A percentile compares a stretch with the other conserved stretches of the same genome.
These are phyloP conservation scores for Boletus pseudo-olivaceus DNA, from an alignment of 768 basidiomycete genomes.

Conservation along the genomic window DNA sequence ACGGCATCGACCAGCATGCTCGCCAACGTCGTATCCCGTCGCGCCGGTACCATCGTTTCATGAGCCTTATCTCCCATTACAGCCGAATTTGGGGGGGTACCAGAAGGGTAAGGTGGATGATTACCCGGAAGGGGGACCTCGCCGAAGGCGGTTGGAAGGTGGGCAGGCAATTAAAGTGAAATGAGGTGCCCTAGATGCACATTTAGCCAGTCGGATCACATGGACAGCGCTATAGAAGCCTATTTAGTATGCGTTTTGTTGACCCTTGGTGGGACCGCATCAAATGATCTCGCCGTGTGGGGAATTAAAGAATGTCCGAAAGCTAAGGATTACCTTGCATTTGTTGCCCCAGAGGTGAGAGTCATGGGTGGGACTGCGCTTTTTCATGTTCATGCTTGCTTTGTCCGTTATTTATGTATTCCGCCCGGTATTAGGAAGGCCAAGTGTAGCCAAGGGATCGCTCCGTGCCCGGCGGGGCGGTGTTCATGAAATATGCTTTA, in stretches of 20 bases:
- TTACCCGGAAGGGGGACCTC: conserved; percentile 40
- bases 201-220: conserved; percentile 28
- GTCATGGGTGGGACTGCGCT: too few species aligned
- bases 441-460: not conserved
- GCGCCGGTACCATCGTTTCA: conserved; percentile 41
- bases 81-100: conserved; percentile 46
- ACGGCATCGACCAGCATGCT: conserved; percentile 48
- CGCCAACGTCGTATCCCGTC: conserved; percentile 38
- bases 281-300: conserved; percentile 21
- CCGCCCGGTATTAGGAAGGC: conserved; percentile 1
- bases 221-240: conserved; percentile 21
- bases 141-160: conserved; percentile 55
- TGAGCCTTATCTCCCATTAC: conserved; percentile 51
- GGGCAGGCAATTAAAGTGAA: conserved; percentile 54
- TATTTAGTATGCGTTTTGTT: conserved; percentile 21
- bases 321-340: conserved; percentile 8
- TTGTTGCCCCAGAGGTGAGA: conserved; percentile 7
- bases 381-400: conserved; percentile 5
- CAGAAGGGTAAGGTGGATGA: conserved; percentile 33
- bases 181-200: conserved; percentile 30
- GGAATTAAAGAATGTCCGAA: conserved; percentile 17
- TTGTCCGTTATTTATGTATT: not conserved
- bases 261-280: conserved; percentile 17
- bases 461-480: conserved; percentile 25
- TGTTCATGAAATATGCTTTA: conserved; percentile 10